phyloP scores from a whole-genome alignment of 2,329 filamentous ascomycete genomes.

The Fusarium multiceps region DNA sequence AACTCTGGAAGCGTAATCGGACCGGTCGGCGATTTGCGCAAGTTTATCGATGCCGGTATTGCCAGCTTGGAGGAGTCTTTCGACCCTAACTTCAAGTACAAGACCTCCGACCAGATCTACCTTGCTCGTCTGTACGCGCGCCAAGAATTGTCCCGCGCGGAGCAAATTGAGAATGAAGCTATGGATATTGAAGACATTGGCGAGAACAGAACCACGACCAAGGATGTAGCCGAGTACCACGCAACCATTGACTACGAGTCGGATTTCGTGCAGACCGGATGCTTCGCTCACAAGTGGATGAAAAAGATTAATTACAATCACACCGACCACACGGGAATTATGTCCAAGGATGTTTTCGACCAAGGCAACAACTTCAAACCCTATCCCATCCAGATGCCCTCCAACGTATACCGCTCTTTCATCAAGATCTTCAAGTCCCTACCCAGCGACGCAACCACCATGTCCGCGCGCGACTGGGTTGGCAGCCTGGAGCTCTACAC shows the following conservation, averaged over 20 bases:
- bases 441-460: conserved; percentile 1
- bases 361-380: conserved; percentile 23
- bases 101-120: conserved; percentile 50
- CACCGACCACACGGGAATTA: conserved; percentile 13
- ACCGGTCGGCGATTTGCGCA: conserved; percentile 49
- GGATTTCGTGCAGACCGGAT: conserved; percentile 31
- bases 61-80: conserved; percentile 50
- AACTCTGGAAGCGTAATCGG: conserved; percentile 61
- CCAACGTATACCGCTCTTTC: conserved; percentile 24
- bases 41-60: conserved; percentile 44
- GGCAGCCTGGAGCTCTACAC: conserved; percentile 19
- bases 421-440: conserved; percentile 20
- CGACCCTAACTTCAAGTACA: conserved; percentile 47
- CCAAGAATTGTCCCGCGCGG: conserved; percentile 56
- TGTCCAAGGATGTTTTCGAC: conserved; percentile 25
- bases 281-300: conserved; percentile 30
- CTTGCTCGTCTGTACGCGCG: conserved; percentile 56
- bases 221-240: conserved; percentile 31
- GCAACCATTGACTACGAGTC: conserved; percentile 36
- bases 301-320: conserved; percentile 29
- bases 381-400: conserved; percentile 26
- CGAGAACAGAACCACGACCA: conserved; percentile 11
- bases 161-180: conserved; percentile 38
- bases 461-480: conserved; percentile 30
- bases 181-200: not conserved